A percentile compares a stretch with the other conserved stretches of the same genome.
Evolutionary conservation across 768 basidiomycete genomes (phyloP).

Genomic region (Tulasnella sp.): DNA sequence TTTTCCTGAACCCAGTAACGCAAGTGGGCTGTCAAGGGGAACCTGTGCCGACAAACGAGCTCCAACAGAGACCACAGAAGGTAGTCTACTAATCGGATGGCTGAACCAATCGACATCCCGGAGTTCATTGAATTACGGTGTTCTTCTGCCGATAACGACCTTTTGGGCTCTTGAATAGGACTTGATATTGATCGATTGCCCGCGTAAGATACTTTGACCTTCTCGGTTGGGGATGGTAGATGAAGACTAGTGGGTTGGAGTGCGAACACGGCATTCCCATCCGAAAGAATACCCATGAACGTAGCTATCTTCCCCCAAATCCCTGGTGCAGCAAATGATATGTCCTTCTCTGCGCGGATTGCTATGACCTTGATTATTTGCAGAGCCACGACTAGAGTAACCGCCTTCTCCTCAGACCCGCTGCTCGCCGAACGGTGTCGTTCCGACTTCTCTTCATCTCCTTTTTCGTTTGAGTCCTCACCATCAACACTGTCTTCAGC

Average conservation of each 20-base stretch:
- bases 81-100: constrained; percentile 51
- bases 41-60: constrained; percentile 47
- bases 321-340: constrained; percentile 41
- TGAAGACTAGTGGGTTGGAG: constrained; percentile 33
- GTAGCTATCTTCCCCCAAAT: constrained; percentile 51
- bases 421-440: background rate
- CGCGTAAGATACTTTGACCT: no score
- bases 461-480: background rate
- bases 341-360: constrained; percentile 47
- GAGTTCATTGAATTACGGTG: background rate
- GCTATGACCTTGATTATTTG: constrained; percentile 58
- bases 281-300: constrained; percentile 39
- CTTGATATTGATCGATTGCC: no score
- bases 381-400: constrained; percentile 36
- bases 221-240: constrained; percentile 30
- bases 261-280: constrained; percentile 42
- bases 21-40: constrained; percentile 51
- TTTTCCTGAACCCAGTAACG: constrained; percentile 55
- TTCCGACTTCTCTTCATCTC: background rate
- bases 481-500: background rate
- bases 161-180: background rate
- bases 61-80: constrained; percentile 60
- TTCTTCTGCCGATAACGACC: constrained; percentile 12
- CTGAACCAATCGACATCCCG: background rate
- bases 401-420: background rate